These are phyloP conservation scores for Pseudocercospora pini-densiflorae DNA, from an alignment of 2,329 filamentous ascomycete genomes.

Conservation along the genomic window DNA sequence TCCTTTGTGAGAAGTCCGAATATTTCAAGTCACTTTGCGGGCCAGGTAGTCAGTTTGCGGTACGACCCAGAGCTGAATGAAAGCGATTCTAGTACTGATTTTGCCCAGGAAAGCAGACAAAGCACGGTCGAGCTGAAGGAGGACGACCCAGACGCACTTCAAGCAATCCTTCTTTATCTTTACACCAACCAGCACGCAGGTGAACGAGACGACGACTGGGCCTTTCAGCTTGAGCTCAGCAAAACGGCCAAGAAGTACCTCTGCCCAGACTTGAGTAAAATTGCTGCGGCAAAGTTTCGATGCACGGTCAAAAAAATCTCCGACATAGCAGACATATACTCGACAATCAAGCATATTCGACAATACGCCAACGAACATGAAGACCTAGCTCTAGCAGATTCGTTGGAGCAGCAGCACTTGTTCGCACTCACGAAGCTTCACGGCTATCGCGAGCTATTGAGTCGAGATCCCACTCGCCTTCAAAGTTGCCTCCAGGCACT, in stretches of 20 bases:
- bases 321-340: background rate
- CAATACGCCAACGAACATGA: background rate
- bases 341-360: constrained; percentile 1
- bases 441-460: background rate
- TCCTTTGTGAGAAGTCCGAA: constrained; percentile 18
- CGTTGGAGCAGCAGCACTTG: constrained; percentile 3
- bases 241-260: background rate
- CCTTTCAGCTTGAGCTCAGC: constrained; percentile 11
- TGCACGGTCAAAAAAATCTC: background rate
- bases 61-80: background rate
- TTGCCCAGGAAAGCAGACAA: constrained; percentile 3
- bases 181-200: constrained; percentile 2
- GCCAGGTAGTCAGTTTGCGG: constrained; percentile 12
- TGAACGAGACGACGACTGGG: constrained; percentile 1
- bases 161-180: constrained; percentile 17
- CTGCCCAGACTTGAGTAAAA: background rate
- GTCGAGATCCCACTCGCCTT: background rate
- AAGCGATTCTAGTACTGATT: background rate
- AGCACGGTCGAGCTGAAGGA: constrained; percentile 19
- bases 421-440: background rate
- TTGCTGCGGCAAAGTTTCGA: background rate
- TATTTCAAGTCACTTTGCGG: constrained; percentile 17
- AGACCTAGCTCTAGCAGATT: background rate
- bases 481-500: no score
- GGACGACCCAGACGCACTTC: constrained; percentile 19